A percentile compares a stretch with the other conserved stretches of the same genome.
phyloP scores from a whole-genome alignment of 305 asterid genomes.

The Fraxinus albicans region DNA sequence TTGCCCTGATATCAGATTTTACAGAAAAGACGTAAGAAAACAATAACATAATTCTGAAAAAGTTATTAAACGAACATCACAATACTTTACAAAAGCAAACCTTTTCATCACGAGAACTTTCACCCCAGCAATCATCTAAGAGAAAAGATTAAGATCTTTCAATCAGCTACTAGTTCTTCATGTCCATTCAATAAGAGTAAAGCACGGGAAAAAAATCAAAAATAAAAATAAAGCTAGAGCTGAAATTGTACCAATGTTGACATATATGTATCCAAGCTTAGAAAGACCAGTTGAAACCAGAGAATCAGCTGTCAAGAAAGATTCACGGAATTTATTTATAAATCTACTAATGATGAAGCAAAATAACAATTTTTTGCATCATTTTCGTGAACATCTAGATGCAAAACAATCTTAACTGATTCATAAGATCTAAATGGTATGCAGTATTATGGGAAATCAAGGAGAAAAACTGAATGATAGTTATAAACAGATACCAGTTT shows the following conservation, averaged over 20 bases:
- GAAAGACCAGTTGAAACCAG: constrained; percentile 76
- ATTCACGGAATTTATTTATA: background rate
- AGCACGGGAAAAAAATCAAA: background rate
- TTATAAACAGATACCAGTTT: constrained; percentile 47
- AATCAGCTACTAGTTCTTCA: constrained; percentile 9
- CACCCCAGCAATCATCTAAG: constrained; percentile 95
- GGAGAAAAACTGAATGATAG: background rate
- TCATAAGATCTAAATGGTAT: background rate
- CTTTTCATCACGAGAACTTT: constrained; percentile 53
- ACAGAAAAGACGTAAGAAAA: constrained; percentile 3
- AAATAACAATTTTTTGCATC: background rate
- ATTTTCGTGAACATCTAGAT: background rate
- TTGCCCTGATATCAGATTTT: constrained; percentile 51
- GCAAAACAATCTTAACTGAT: background rate
- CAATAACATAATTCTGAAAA: background rate
- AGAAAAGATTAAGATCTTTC: background rate
- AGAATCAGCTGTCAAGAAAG: constrained; percentile 63
- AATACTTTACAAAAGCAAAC: constrained; percentile 23
- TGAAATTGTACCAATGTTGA: constrained; percentile 61
- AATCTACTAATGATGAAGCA: background rate
- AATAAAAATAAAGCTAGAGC: background rate
- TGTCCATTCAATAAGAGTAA: background rate
- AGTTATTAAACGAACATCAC: background rate
- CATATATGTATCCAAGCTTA: constrained; percentile 63
- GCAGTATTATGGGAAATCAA: background rate